Conservation (phyloP, 176 grass and related monocot species). For the Musa itinerans region DNA sequence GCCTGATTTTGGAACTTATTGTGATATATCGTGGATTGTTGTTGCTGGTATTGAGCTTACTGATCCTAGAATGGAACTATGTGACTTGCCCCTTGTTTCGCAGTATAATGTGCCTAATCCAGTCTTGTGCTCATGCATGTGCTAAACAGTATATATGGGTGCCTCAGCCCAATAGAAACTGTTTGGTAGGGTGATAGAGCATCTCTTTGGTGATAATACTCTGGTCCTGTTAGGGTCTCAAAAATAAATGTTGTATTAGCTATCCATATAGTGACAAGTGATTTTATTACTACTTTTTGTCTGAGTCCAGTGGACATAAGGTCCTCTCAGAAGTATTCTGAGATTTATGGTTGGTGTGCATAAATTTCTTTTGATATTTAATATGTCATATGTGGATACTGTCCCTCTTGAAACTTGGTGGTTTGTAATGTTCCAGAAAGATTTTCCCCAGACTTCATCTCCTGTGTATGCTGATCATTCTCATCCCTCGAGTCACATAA, state of each 20-base stretch:
- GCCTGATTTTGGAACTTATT: background rate
- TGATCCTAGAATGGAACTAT: too few relatives aligned
- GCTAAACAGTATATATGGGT: background rate
- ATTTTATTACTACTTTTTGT: background rate
- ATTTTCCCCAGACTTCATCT: conserved; percentile 33
- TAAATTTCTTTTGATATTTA: background rate
- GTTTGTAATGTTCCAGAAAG: conserved; percentile 44
- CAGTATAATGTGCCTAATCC: background rate
- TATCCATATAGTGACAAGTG: background rate
- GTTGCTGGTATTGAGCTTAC: background rate
- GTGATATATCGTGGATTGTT: background rate
- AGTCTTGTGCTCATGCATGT: background rate
- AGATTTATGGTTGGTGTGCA: background rate
- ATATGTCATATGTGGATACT: background rate
- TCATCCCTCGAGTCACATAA: conserved; percentile 40
- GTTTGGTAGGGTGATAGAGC: background rate
- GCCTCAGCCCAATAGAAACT: background rate
- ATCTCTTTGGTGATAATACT: background rate
- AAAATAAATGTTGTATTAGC: background rate
- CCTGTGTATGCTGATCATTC: conserved; percentile 41
- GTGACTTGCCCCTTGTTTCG: background rate
- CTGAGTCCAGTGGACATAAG: background rate
- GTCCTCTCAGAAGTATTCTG: background rate
- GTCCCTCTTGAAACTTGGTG: conserved; percentile 19
- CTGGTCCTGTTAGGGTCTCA: background rate